Base-by-base conservation (phyloP, 2,329 filamentous ascomycete species). In the Fusarium palustre region DNA sequence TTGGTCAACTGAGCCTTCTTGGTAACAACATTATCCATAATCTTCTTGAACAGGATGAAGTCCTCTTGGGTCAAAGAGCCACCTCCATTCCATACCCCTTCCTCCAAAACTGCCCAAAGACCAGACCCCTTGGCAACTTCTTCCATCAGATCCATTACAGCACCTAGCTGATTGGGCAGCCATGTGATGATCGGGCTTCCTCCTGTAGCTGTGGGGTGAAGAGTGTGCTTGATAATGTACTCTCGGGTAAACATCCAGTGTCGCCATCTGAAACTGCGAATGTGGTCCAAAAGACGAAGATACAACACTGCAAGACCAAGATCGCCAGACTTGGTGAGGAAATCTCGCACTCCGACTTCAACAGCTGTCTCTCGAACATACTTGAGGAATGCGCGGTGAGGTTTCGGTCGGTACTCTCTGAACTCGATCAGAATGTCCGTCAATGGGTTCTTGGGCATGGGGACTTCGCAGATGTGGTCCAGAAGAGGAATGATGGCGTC, bases 401-500 rank as follows among this genome's bases (percentile, higher is more conserved):
- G 95, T 55, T 91, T 92, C 5, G 95, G 95, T 0, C 95, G 88
- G 80, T 97, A 97, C 76, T 91, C 86, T 67, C 94, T 88, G 84
- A 98, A 98, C 79, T 97, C 95, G 69, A 89, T 84, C 22, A 97
- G 86, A 77, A 97, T 97, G 58, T 91, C 89, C 0, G 94, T 97
- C 46, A 97, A 88, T 0, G 95, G 95, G 7, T 94, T 97, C 55
- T 89, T 83, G 2, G 95, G 95, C 93, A 97, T 97, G 67, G 89
- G 85, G 45, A 97, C 90, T 77, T 96, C 88, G 59, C 96, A 86
- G 53, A 97, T 86, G 78, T 95, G 94, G 79, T 97, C 95, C 75
- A 95, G 89, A 5, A 97, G 87, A 5, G 95, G 94, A 56, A 97
- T 90, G 85, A 98, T 97, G 81, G 90, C 92, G 82, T 98, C 95